phyloP scores from a whole-genome alignment of 2,329 filamentous ascomycete genomes.

The Xylariaceae sp. region DNA sequence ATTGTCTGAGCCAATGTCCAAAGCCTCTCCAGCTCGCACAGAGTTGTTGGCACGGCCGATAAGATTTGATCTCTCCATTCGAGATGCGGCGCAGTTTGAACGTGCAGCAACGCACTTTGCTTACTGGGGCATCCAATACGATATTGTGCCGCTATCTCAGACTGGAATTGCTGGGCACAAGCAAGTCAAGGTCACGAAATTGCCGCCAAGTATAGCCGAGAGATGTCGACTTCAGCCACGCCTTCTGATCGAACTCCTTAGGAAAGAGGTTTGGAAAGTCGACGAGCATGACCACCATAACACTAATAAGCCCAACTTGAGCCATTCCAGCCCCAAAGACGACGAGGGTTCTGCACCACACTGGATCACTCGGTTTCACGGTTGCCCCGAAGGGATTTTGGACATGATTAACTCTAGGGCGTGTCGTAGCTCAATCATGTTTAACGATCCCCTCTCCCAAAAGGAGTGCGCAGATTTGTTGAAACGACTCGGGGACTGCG shows the following conservation, averaged over 20 bases:
- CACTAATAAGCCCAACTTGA: background rate
- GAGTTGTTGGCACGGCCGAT: constrained; percentile 60
- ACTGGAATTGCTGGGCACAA: constrained; percentile 8
- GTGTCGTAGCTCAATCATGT: constrained; percentile 84
- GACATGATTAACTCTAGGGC: constrained; percentile 79
- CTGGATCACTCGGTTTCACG: constrained; percentile 70
- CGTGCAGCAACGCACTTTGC: constrained; percentile 64
- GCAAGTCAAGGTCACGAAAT: constrained; percentile 57
- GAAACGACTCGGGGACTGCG: constrained; percentile 62
- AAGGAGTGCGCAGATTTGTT: constrained; percentile 67
- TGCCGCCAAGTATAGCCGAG: constrained; percentile 78
- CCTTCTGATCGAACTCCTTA: constrained; percentile 75
- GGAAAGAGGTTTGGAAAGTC: constrained; percentile 74
- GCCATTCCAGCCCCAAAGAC: background rate
- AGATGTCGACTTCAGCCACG: constrained; percentile 76
- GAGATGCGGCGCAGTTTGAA: constrained; percentile 67
- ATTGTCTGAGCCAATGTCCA: background rate
- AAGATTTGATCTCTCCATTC: constrained; percentile 66
- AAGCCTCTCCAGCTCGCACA: constrained; percentile 35
- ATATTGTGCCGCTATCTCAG: constrained; percentile 42
- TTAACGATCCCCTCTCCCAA: constrained; percentile 71
- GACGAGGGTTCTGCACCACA: constrained; percentile 24
- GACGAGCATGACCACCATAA: constrained; percentile 52
- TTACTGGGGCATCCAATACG: constrained; percentile 77
- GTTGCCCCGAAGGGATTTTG: constrained; percentile 76